Conservation (phyloP, 495 filamentous ascomycete genomes). For the Penicillium ucsense region DNA sequence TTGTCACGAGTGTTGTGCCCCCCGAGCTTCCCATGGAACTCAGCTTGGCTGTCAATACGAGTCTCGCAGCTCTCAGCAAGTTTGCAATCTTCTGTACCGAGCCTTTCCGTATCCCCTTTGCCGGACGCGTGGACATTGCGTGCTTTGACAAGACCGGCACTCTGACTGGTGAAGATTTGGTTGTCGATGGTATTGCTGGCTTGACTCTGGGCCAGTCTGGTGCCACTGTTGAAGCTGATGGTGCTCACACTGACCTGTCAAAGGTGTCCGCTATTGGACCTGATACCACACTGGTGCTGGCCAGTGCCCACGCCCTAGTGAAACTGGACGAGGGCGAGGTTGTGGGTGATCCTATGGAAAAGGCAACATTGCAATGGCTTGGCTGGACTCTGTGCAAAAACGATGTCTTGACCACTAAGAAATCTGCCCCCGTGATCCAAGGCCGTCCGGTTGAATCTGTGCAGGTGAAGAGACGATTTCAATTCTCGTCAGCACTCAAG, state of each 20-base stretch:
- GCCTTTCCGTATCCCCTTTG: slow-evolving; percentile 97
- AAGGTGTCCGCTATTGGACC: slow-evolving; percentile 54
- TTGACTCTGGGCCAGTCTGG: slow-evolving; percentile 59
- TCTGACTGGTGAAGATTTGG: slow-evolving; percentile 90
- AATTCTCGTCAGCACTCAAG: slow-evolving; percentile 95
- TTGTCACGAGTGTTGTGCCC: slow-evolving; percentile 93
- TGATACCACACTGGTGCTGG: slow-evolving; percentile 86
- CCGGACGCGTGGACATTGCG: slow-evolving; percentile 89
- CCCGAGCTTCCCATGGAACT: slow-evolving; percentile 98
- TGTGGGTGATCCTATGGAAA: slow-evolving; percentile 98
- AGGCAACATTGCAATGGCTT: slow-evolving; percentile 79
- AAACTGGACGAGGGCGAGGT: slow-evolving; percentile 95
- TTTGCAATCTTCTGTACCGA: slow-evolving; percentile 98
- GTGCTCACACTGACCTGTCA: slow-evolving; percentile 65
- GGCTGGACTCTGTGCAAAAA: slow-evolving; percentile 87
- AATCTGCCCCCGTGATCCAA: slow-evolving; percentile 35
- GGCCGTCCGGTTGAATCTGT: slow-evolving; percentile 50
- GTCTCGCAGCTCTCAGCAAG: slow-evolving; percentile 85
- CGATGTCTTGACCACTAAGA: slow-evolving; percentile 56
- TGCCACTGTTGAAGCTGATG: slow-evolving; percentile 63
- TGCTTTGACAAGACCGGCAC: slow-evolving; percentile 99
- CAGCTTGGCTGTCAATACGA: slow-evolving; percentile 96
- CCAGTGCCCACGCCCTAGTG: slow-evolving; percentile 90
- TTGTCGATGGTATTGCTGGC: slow-evolving; percentile 95
- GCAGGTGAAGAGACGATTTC: slow-evolving; percentile 92